phyloP scores from a whole-genome alignment of 257 asterid genomes.

The Rehmannia glutinosa region DNA sequence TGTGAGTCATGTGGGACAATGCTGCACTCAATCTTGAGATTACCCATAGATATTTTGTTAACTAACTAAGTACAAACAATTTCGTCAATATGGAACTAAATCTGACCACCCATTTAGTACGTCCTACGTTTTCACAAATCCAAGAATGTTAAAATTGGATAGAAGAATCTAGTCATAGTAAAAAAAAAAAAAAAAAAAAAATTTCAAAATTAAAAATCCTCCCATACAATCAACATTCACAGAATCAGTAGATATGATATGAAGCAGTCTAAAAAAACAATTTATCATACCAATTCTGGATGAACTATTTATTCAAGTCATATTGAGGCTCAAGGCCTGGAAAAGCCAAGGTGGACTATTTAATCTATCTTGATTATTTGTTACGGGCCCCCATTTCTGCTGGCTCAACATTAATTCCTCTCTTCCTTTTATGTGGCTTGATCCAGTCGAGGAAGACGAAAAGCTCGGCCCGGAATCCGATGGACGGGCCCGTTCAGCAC shows the following conservation, averaged over 20 bases:
- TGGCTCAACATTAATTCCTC: slow-evolving; percentile 20
- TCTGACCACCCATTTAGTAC: too few relatives aligned
- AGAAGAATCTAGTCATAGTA: background rate
- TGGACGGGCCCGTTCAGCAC: slow-evolving; percentile 17
- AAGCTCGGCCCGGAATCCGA: slow-evolving; percentile 53
- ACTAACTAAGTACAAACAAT: too few relatives aligned
- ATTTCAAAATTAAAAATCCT: too few relatives aligned
- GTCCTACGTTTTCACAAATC: background rate
- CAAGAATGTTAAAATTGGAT: background rate
- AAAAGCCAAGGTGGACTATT: slow-evolving; percentile 74
- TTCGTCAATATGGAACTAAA: too few relatives aligned
- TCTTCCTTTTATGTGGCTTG: slow-evolving; percentile 34
- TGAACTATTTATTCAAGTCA: slow-evolving; percentile 43
- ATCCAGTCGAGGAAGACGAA: slow-evolving; percentile 66
- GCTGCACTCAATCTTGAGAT: too few relatives aligned
- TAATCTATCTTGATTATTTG: slow-evolving; percentile 46
- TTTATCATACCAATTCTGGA: background rate
- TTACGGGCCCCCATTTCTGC: slow-evolving; percentile 48
- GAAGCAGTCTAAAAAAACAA: background rate
- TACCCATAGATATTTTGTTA: too few relatives aligned
- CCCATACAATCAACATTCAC: slow-evolving; percentile 25
- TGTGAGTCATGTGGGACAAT: too few relatives aligned
- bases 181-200: too few relatives aligned
- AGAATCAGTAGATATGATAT: slow-evolving; percentile 22
- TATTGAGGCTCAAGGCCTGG: slow-evolving; percentile 64